These are phyloP conservation scores for Samsoniella hepiali DNA, from an alignment of 2,329 filamentous ascomycete genomes.

Conservation along the genomic window DNA sequence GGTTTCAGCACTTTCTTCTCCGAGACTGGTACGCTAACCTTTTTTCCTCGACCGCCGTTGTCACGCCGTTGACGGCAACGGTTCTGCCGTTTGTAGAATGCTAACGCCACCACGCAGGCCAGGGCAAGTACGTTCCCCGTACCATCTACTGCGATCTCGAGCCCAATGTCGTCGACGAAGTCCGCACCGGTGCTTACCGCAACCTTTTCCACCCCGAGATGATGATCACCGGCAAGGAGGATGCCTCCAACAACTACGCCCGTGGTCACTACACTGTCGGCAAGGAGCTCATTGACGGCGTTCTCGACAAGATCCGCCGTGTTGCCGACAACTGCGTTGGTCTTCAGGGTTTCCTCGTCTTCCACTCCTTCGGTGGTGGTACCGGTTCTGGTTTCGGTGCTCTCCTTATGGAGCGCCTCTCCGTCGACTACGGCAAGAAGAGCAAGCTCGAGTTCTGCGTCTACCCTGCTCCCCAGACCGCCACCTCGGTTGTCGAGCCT, in stretches of 20 bases:
- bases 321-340: conserved; percentile 97
- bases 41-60: conserved; percentile 1
- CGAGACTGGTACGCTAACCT: conserved; percentile 74
- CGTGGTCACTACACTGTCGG: conserved; percentile 99
- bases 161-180: conserved; percentile 98
- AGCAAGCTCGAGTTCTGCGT: conserved; percentile 99
- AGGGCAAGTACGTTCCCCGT: conserved; percentile 98
- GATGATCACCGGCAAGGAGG: conserved; percentile 99
- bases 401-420: conserved; percentile 97
- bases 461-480: conserved; percentile 95
- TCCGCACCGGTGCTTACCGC: conserved; percentile 95
- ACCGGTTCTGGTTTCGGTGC: conserved; percentile 98
- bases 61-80: not conserved
- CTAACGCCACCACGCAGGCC: conserved; percentile 54
- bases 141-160: conserved; percentile 99
- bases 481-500: conserved; percentile 96
- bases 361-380: conserved; percentile 99
- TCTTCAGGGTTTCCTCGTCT: conserved; percentile 98
- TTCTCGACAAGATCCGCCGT: conserved; percentile 94
- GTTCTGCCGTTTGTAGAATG: not conserved
- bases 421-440: conserved; percentile 99
- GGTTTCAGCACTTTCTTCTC: conserved; percentile 99
- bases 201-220: conserved; percentile 97
- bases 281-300: conserved; percentile 98
- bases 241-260: conserved; percentile 99